A percentile compares a stretch with the other conserved stretches of the same genome.
Evolutionary conservation across 805 yeast species (phyloP).

Genomic region (Saccharomyces eubayanus): DNA sequence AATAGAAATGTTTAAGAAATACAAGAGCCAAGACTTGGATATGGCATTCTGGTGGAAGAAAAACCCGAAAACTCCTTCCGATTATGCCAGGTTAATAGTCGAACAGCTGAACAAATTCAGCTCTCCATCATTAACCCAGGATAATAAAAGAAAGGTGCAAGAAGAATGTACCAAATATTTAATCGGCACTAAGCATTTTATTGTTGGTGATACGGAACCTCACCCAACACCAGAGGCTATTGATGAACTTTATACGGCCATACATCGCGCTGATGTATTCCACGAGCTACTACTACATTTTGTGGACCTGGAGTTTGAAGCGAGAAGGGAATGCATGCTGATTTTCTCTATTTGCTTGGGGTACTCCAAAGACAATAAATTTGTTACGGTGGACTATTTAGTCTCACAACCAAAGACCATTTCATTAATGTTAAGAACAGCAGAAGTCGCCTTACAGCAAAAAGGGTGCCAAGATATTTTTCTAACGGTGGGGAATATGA

Average conservation of each 20-base stretch:
- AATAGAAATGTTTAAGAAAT: constrained; percentile 22
- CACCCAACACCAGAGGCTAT: constrained; percentile 61
- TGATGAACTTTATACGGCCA: constrained; percentile 69
- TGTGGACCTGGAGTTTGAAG: constrained; percentile 73
- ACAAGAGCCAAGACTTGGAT: constrained; percentile 25
- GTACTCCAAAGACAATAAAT: constrained; percentile 64
- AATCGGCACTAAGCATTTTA: constrained; percentile 52
- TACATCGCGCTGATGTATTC: constrained; percentile 63
- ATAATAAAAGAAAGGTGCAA: constrained; percentile 40
- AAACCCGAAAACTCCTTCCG: constrained; percentile 83
- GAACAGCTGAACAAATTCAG: constrained; percentile 67
- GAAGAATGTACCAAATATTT: constrained; percentile 68
- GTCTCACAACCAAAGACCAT: constrained; percentile 59
- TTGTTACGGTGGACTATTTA: constrained; percentile 83
- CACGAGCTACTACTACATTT: constrained; percentile 52
- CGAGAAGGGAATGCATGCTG: constrained; percentile 71
- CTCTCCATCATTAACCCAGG: constrained; percentile 8
- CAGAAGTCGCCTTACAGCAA: constrained; percentile 44
- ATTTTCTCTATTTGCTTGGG: constrained; percentile 70
- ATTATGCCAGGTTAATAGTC: constrained; percentile 63
- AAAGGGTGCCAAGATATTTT: constrained; percentile 46
- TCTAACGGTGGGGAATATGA: constrained; percentile 63
- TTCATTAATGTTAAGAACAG: constrained; percentile 54
- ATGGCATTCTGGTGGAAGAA: constrained; percentile 91
- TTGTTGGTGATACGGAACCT: constrained; percentile 53